A percentile compares a stretch with the other conserved stretches of the same genome.
Evolutionary conservation across 108 stramenopile genomes (phyloP).

Genomic region (Stephanodiscus minutulus): DNA sequence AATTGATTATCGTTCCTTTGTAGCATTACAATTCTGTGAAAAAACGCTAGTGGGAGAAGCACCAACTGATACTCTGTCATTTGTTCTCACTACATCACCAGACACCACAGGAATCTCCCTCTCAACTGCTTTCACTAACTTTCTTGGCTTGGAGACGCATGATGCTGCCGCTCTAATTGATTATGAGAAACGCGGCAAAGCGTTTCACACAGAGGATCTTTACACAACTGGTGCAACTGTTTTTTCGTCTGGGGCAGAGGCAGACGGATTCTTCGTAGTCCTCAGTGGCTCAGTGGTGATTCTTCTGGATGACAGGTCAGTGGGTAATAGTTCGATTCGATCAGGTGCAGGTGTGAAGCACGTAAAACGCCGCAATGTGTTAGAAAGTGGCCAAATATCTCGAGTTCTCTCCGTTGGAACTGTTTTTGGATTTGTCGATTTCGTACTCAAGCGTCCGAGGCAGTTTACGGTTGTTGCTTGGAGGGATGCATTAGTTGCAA

Average conservation of each 20-base stretch:
- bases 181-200: slow-evolving; percentile 48
- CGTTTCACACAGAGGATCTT: slow-evolving; percentile 61
- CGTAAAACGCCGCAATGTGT: slow-evolving; percentile 16
- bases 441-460: slow-evolving; percentile 66
- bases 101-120: slow-evolving; percentile 35
- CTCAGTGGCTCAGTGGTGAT: slow-evolving; percentile 72
- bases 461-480: slow-evolving; percentile 66
- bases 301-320: slow-evolving; percentile 36
- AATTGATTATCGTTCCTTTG: not conserved
- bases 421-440: slow-evolving; percentile 87
- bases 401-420: slow-evolving; percentile 59
- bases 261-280: slow-evolving; percentile 81
- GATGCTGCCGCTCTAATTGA: slow-evolving; percentile 50
- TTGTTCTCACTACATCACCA: slow-evolving; percentile 19
- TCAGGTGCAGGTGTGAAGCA: slow-evolving; percentile 45
- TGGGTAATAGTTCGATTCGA: slow-evolving; percentile 14
- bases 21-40: slow-evolving; percentile 82
- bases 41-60: slow-evolving; percentile 51
- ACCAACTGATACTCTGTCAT: slow-evolving; percentile 23
- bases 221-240: slow-evolving; percentile 61
- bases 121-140: slow-evolving; percentile 47
- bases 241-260: slow-evolving; percentile 49
- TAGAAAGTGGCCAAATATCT: slow-evolving; percentile 36
- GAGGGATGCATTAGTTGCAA: slow-evolving; percentile 66
- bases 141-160: slow-evolving; percentile 52